phyloP scores from a whole-genome alignment of 108 stramenopile genomes.

The Nannochloropsis salina region DNA sequence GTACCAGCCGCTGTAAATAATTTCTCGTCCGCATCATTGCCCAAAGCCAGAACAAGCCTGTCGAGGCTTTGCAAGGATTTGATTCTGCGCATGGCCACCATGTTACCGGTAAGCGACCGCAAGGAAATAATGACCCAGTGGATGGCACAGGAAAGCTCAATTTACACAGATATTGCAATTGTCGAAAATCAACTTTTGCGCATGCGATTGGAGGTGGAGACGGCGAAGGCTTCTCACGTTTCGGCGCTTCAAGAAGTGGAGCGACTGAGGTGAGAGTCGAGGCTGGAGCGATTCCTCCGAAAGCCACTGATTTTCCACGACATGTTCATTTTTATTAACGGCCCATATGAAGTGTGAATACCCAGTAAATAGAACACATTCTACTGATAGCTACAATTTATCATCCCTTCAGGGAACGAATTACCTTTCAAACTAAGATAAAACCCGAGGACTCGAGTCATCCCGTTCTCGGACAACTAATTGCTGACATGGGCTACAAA shows the following conservation, averaged over 20 bases:
- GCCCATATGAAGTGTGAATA: no score
- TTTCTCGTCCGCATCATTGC: no score
- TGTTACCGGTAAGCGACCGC: background rate
- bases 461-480: conserved; percentile 32
- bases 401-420: background rate
- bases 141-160: background rate
- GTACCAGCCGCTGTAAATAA: background rate
- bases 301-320: no score
- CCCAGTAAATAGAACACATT: no score
- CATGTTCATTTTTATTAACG: no score
- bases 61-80: background rate
- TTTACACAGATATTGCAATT: no score
- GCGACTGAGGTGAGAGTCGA: background rate
- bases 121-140: background rate
- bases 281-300: no score
- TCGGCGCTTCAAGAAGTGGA: background rate
- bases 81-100: background rate
- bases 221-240: background rate
- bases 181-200: background rate
- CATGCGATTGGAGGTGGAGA: background rate
- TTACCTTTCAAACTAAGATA: background rate
- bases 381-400: no score
- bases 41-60: background rate
- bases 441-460: conserved; percentile 18
- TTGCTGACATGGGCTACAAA: conserved; percentile 36